phyloP scores from a whole-genome alignment of 106 monocot species.

The Phalaenopsis equestris region DNA sequence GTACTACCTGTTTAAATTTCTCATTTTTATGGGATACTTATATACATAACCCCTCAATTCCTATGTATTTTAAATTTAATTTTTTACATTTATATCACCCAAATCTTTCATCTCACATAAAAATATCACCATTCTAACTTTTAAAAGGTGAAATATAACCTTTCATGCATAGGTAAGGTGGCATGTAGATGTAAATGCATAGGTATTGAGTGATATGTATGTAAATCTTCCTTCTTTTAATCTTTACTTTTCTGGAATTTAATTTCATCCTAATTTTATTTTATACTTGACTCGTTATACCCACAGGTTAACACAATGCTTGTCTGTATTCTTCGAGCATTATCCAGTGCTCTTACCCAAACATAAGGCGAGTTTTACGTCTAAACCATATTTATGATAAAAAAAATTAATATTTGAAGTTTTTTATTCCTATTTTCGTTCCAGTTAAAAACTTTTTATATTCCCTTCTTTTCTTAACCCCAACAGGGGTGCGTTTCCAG shows the following conservation, averaged over 20 bases:
- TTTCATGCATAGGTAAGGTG: too few relatives aligned
- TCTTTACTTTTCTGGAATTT: neutral
- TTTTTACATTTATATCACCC: too few relatives aligned
- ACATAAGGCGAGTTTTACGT: slow-evolving; percentile 53
- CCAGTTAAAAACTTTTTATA: neutral
- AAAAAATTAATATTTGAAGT: neutral
- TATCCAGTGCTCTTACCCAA: slow-evolving; percentile 58
- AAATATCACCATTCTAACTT: too few relatives aligned
- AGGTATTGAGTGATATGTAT: too few relatives aligned
- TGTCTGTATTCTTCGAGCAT: slow-evolving; percentile 93
- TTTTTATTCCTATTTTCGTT: neutral
- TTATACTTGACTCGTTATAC: neutral
- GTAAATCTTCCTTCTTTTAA: neutral
- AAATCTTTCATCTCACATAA: too few relatives aligned
- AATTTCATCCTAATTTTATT: neutral
- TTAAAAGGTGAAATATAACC: too few relatives aligned
- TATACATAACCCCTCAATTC: too few relatives aligned
- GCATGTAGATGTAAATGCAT: too few relatives aligned
- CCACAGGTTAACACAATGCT: slow-evolving; percentile 79
- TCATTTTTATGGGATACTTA: too few relatives aligned
- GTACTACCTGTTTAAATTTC: too few relatives aligned
- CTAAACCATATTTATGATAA: neutral
- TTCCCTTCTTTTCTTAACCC: neutral
- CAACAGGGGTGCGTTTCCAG: slow-evolving; percentile 61
- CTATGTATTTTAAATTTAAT: too few relatives aligned